Percentiles rank a stretch among this genome's conserved stretches.
Conservation (phyloP, 164 flowering plant species). For the Litsea cubeba region DNA sequence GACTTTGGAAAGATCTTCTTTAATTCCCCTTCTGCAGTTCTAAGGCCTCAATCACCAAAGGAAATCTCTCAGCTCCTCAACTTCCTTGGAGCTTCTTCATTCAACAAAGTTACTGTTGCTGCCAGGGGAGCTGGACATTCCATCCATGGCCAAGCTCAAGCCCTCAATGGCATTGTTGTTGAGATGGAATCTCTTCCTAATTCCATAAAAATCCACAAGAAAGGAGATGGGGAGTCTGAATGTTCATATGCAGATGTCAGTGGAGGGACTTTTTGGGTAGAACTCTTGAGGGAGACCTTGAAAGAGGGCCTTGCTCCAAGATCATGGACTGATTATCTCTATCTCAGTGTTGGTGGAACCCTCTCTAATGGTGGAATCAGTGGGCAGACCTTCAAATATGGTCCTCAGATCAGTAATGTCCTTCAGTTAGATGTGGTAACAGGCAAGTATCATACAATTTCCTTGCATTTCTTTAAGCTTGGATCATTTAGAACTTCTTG, state of each 20-base stretch:
- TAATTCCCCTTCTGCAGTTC: constrained; percentile 29
- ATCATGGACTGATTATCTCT: constrained; percentile 49
- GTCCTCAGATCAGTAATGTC: constrained; percentile 48
- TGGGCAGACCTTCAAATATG: constrained; percentile 43
- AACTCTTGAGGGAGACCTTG: constrained; percentile 31
- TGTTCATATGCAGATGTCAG: constrained; percentile 37
- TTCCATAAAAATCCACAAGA: constrained; percentile 20
- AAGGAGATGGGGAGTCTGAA: constrained; percentile 7
- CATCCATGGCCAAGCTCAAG: constrained; percentile 38
- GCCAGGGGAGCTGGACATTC: constrained; percentile 42
- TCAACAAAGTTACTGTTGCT: constrained; percentile 28
- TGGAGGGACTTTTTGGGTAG: constrained; percentile 41
- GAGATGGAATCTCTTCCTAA: constrained; percentile 31
- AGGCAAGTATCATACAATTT: constrained; percentile 17
- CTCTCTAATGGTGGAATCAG: constrained; percentile 50
- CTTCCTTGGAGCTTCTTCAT: constrained; percentile 21
- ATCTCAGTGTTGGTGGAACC: constrained; percentile 43
- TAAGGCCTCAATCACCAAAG: constrained; percentile 24
- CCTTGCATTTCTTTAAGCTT: not conserved
- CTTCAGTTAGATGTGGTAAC: constrained; percentile 41
- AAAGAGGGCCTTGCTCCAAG: constrained; percentile 34
- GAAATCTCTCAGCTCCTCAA: constrained; percentile 31
- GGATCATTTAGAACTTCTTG: not conserved
- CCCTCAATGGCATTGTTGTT: constrained; percentile 35
- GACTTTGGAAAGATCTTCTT: constrained; percentile 33